Evolutionary conservation across 768 basidiomycete genomes (phyloP).

Genomic region (Neoboletus magnificus): DNA sequence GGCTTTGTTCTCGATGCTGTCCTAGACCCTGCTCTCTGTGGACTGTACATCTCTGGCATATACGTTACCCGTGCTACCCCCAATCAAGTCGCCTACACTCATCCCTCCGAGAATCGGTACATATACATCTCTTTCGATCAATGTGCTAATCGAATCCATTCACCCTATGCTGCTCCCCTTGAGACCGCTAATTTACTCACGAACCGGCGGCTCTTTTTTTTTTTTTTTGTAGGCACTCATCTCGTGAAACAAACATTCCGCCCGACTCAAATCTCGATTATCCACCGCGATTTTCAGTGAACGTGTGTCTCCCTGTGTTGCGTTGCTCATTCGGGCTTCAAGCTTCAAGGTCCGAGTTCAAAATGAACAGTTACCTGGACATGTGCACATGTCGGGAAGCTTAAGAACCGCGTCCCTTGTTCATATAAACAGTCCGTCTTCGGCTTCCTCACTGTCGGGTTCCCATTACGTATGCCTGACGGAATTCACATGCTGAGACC

Average conservation of each 20-base stretch:
- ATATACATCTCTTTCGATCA: conserved; percentile 6
- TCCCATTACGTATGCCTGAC: conserved; percentile 10
- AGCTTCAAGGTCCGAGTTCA: background rate
- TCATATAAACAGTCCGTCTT: background rate
- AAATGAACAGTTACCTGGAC: background rate
- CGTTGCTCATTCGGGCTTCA: background rate
- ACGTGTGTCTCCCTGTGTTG: background rate
- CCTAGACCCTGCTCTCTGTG: conserved; percentile 13
- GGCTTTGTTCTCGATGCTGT: conserved; percentile 27
- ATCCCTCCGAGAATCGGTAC: conserved; percentile 6
- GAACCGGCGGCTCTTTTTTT: background rate
- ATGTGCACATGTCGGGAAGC: background rate
- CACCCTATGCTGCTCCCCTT: background rate
- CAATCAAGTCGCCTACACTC: conserved; percentile 7
- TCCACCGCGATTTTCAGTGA: background rate
- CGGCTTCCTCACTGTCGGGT: background rate
- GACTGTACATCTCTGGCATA: conserved; percentile 22
- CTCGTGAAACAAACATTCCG: background rate
- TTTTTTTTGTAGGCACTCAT: background rate
- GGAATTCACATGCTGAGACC: conserved; percentile 2
- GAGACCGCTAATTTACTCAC: conserved; percentile 3
- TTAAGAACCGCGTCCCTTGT: background rate
- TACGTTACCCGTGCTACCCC: conserved; percentile 21
- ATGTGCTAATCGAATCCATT: conserved; percentile 8
- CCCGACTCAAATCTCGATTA: background rate